Conservation (phyloP, 2,329 filamentous ascomycete species). For the Aspergillus awamori region DNA sequence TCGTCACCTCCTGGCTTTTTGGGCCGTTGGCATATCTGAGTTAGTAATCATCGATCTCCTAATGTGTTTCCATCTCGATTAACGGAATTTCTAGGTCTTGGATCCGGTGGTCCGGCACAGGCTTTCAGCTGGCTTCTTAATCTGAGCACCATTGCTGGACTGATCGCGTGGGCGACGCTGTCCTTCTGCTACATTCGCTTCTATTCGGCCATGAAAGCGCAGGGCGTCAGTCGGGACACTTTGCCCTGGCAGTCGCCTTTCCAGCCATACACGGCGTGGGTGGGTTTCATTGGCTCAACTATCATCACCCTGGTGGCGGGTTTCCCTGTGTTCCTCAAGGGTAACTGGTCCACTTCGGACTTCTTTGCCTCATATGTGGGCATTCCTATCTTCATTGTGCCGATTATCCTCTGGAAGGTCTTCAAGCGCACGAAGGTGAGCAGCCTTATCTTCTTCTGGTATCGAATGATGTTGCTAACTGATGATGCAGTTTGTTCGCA, state of each 20-base stretch:
- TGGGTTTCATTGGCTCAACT: constrained; percentile 59
- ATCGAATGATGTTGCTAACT: constrained; percentile 4
- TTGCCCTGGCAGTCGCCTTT: constrained; percentile 54
- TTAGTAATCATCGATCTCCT: constrained; percentile 14
- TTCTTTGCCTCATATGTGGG: constrained; percentile 48
- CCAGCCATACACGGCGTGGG: constrained; percentile 66
- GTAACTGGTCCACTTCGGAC: constrained; percentile 35
- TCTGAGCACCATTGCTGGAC: constrained; percentile 50
- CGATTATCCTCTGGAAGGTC: constrained; percentile 48
- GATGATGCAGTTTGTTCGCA: constrained; percentile 26
- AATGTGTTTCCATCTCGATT: background rate
- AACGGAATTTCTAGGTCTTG: constrained; percentile 29
- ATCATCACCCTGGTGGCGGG: constrained; percentile 69
- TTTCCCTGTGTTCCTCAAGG: constrained; percentile 56
- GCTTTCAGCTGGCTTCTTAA: constrained; percentile 49
- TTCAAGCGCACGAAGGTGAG: constrained; percentile 42
- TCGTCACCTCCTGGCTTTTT: constrained; percentile 57
- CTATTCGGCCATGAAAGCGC: constrained; percentile 48
- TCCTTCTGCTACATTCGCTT: constrained; percentile 56
- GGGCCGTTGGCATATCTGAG: constrained; percentile 48
- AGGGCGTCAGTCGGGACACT: constrained; percentile 40
- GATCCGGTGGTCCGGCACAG: constrained; percentile 36
- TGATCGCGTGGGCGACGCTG: constrained; percentile 53
- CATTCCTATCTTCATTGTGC: constrained; percentile 47
- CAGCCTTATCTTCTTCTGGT: constrained; percentile 1